Conservation (phyloP, 2,329 filamentous ascomycete genomes). For the Claviceps humidiphila region DNA sequence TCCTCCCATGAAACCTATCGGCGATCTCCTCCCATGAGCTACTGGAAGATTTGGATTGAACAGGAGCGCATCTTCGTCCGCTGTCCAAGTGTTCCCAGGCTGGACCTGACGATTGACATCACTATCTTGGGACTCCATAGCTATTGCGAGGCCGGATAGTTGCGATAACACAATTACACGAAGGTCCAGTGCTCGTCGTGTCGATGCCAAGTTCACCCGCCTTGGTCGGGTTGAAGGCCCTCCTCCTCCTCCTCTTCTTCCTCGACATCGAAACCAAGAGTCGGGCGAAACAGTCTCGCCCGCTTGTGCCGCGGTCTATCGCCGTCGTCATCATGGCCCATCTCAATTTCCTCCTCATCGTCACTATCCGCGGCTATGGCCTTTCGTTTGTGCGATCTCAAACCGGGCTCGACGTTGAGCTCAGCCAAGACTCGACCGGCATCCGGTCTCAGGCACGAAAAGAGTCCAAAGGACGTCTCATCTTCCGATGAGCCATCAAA, state of each 20-base stretch:
- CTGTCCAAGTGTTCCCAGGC: too few species aligned
- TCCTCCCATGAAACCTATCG: too few species aligned
- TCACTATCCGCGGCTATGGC: conserved; percentile 16
- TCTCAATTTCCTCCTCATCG: conserved; percentile 9
- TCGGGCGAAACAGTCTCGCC: not conserved
- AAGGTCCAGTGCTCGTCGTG: not conserved
- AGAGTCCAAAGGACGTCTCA: not conserved
- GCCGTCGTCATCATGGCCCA: conserved; percentile 14
- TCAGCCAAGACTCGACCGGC: conserved; percentile 5
- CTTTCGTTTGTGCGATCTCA: conserved; percentile 15
- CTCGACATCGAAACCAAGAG: too few species aligned
- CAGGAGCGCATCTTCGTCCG: too few species aligned
- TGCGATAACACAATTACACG: too few species aligned
- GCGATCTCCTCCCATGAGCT: too few species aligned
- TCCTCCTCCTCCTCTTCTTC: too few species aligned
- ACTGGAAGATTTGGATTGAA: too few species aligned
- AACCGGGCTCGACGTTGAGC: not conserved
- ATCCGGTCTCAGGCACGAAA: conserved; percentile 3
- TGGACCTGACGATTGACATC: too few species aligned
- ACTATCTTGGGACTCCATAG: too few species aligned
- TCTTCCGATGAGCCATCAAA: conserved; percentile 8
- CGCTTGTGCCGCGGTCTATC: not conserved
- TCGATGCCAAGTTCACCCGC: not conserved
- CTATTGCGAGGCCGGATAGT: too few species aligned
- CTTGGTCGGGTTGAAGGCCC: not conserved